Conservation (phyloP, 2,329 filamentous ascomycete species). For the Penicillium glabrum region DNA sequence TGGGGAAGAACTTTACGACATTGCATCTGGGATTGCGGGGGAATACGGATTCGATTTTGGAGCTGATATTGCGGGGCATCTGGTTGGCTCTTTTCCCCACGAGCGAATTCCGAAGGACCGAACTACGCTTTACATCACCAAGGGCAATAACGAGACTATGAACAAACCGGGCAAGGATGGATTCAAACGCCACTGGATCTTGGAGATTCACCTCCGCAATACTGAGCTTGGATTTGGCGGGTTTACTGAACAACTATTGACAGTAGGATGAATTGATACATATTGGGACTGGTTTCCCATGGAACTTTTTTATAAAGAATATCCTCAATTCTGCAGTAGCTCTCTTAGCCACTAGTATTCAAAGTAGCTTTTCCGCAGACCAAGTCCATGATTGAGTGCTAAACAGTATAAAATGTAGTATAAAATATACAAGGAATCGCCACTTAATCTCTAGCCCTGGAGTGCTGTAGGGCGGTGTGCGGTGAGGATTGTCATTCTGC, state of each 20-base stretch:
- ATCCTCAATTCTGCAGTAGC: too few relatives aligned
- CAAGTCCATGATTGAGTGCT: too few relatives aligned
- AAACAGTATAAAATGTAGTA: too few relatives aligned
- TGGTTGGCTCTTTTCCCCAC: conserved; percentile 54
- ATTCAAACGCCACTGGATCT: conserved; percentile 50
- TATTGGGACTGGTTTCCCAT: too few relatives aligned
- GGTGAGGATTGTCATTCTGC: background rate
- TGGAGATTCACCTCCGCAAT: conserved; percentile 52
- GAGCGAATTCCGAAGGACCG: conserved; percentile 53
- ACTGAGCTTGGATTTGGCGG: conserved; percentile 39
- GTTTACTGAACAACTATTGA: conserved; percentile 44
- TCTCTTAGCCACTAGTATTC: too few relatives aligned
- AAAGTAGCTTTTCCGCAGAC: too few relatives aligned
- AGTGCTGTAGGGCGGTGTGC: too few relatives aligned
- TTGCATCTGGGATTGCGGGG: conserved; percentile 41
- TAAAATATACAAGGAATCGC: too few relatives aligned
- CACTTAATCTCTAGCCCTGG: too few relatives aligned
- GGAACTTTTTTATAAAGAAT: too few relatives aligned
- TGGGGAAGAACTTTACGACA: conserved; percentile 49
- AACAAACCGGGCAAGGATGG: conserved; percentile 41
- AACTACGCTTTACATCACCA: conserved; percentile 46
- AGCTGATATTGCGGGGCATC: conserved; percentile 48
- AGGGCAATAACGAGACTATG: conserved; percentile 48
- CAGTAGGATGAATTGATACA: conserved; percentile 5
- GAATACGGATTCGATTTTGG: conserved; percentile 48